These are phyloP conservation scores for Oenanthe sinensis DNA, from an alignment of 129 eudicot genomes.

Conservation along the genomic window DNA sequence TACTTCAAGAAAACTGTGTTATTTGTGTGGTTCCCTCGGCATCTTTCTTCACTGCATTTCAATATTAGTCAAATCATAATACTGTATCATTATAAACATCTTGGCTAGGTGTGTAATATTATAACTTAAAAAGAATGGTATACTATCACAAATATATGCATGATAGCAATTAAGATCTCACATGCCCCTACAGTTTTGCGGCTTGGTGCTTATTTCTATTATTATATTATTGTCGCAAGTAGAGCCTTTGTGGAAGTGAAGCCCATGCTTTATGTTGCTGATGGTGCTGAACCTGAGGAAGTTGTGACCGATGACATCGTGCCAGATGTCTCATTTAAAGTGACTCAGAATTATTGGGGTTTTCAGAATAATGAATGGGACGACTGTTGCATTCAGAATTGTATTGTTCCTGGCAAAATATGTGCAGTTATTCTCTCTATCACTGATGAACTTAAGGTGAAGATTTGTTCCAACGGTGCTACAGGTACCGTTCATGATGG, in stretches of 20 bases:
- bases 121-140: background rate
- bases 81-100: background rate
- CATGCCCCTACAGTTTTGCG: background rate
- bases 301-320: conserved; percentile 17
- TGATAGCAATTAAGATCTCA: background rate
- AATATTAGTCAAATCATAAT: background rate
- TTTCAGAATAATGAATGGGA: conserved; percentile 65
- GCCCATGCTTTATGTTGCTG: conserved; percentile 59
- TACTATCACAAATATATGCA: background rate
- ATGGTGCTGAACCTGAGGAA: conserved; percentile 29
- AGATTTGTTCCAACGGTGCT: conserved; percentile 28
- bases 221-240: conserved; percentile 18
- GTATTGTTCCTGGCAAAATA: conserved; percentile 43
- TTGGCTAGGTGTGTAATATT: background rate
- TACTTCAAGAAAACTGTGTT: background rate
- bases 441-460: conserved; percentile 32
- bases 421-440: conserved; percentile 56
- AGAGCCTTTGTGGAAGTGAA: conserved; percentile 91
- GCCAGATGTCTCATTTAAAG: conserved; percentile 19
- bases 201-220: background rate
- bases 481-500: conserved; percentile 11
- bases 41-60: background rate
- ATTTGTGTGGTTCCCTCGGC: background rate
- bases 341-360: conserved; percentile 35
- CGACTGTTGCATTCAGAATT: conserved; percentile 51